Conservation (phyloP, 2,329 filamentous ascomycete genomes). For the Fusarium euwallaceae region DNA sequence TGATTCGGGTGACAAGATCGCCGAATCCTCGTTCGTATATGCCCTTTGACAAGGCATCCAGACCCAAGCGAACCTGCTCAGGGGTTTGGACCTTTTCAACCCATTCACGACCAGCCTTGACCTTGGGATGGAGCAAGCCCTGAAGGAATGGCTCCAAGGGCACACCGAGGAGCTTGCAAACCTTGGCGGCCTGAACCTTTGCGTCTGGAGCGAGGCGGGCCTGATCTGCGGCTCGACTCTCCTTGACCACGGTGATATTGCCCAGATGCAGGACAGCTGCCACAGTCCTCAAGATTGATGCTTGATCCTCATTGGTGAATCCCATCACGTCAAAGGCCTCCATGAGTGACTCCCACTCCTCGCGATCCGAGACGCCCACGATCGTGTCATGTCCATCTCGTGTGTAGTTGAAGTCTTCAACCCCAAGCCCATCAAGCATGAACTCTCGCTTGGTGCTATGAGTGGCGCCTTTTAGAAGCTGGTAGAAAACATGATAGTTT, state of each 20-base stretch:
- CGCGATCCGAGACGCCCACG: conserved; percentile 86
- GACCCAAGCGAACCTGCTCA: conserved; percentile 89
- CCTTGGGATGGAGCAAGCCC: conserved; percentile 89
- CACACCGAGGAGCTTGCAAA: conserved; percentile 88
- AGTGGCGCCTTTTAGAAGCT: conserved; percentile 88
- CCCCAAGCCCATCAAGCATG: conserved; percentile 78
- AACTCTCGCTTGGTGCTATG: conserved; percentile 80
- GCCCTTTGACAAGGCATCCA: conserved; percentile 94
- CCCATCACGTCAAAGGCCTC: conserved; percentile 97
- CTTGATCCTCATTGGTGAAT: conserved; percentile 87
- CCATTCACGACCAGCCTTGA: conserved; percentile 97
- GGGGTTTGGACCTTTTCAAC: conserved; percentile 98
- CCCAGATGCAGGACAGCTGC: conserved; percentile 94
- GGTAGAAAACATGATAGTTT: conserved; percentile 98
- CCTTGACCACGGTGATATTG: conserved; percentile 90
- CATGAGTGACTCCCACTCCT: conserved; percentile 90
- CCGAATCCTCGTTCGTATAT: conserved; percentile 98
- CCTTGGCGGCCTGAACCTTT: conserved; percentile 79
- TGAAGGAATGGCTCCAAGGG: conserved; percentile 87
- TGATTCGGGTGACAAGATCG: conserved; percentile 91
- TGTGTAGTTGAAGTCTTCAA: conserved; percentile 93
- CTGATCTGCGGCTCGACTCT: conserved; percentile 91
- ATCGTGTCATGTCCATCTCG: conserved; percentile 93
- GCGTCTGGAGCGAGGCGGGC: conserved; percentile 84
- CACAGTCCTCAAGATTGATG: conserved; percentile 85